phyloP scores from a whole-genome alignment of 208 protist genomes.

The Leishmania turanica region DNA sequence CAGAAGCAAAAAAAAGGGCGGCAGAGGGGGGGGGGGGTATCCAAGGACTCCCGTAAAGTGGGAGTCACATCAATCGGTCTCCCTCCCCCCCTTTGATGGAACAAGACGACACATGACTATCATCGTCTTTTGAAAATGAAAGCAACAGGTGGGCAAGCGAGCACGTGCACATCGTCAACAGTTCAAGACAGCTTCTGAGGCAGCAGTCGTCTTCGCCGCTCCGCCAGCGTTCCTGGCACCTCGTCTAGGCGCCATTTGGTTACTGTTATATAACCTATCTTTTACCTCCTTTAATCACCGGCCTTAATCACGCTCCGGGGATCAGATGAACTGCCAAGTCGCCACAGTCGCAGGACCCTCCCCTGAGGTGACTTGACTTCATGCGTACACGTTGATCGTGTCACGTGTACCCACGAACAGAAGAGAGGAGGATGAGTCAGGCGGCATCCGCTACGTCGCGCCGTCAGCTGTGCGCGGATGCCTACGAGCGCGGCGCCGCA shows the following conservation, averaged over 20 bases:
- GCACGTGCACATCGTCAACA: background rate
- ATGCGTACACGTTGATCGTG: constrained; percentile 4
- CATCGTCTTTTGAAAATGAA: background rate
- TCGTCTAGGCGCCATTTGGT: background rate
- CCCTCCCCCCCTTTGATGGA: too few species aligned
- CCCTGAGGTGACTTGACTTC: too few species aligned
- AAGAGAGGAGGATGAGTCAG: background rate
- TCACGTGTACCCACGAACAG: background rate
- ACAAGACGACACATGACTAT: background rate
- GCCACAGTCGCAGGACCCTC: too few species aligned
- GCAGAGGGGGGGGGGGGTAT: background rate
- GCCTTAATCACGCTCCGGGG: background rate
- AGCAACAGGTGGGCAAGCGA: background rate
- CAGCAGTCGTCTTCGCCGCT: background rate
- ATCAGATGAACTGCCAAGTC: background rate
- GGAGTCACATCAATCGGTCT: too few species aligned
- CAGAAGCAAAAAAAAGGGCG: background rate
- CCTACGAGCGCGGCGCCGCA: background rate
- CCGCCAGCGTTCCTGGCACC: background rate
- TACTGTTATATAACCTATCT: background rate
- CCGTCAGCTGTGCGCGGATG: background rate
- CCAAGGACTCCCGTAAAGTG: background rate
- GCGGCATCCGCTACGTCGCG: background rate
- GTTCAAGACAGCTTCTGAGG: background rate
- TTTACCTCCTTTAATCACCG: background rate